phyloP scores from a whole-genome alignment of 371 early-diverging fungal genomes.

The Syncephalastrum monosporum region DNA sequence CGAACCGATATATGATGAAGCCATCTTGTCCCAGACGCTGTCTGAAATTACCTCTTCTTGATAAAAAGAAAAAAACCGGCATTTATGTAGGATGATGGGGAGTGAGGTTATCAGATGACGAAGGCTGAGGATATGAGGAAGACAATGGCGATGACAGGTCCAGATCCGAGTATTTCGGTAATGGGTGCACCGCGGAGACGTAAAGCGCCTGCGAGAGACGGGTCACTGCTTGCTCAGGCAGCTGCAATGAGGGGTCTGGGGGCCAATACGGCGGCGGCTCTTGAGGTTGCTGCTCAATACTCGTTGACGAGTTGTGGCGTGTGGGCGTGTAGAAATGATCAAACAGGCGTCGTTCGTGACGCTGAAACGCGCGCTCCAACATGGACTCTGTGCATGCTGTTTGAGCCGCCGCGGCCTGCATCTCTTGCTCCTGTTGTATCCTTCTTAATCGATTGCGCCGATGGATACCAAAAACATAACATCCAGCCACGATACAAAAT shows the following conservation, averaged over 20 bases:
- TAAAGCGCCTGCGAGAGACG: conserved; percentile 12
- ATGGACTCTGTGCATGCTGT: conserved; percentile 10
- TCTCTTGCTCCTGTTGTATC: conserved; percentile 5
- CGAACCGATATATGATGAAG: conserved; percentile 20
- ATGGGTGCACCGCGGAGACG: too few relatives aligned
- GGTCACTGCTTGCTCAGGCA: conserved; percentile 14
- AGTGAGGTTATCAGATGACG: too few relatives aligned
- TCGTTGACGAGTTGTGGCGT: neutral
- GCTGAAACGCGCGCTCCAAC: conserved; percentile 9
- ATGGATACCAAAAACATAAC: conserved; percentile 13
- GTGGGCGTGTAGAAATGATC: neutral
- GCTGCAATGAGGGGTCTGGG: conserved; percentile 4
- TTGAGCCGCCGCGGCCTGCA: conserved; percentile 2
- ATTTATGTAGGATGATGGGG: too few relatives aligned
- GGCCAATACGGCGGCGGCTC: conserved; percentile 13
- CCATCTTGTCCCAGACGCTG: conserved; percentile 4
- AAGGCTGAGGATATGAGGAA: too few relatives aligned
- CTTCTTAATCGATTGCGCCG: conserved; percentile 7
- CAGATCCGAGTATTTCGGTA: too few relatives aligned
- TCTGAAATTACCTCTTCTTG: too few relatives aligned
- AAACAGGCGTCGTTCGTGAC: conserved; percentile 2
- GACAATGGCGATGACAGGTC: too few relatives aligned
- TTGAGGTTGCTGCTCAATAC: neutral
- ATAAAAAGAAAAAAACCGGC: too few relatives aligned
- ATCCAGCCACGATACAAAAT: conserved; percentile 10